phyloP scores from a whole-genome alignment of 441 rosid species.

The Kokia cookei region DNA sequence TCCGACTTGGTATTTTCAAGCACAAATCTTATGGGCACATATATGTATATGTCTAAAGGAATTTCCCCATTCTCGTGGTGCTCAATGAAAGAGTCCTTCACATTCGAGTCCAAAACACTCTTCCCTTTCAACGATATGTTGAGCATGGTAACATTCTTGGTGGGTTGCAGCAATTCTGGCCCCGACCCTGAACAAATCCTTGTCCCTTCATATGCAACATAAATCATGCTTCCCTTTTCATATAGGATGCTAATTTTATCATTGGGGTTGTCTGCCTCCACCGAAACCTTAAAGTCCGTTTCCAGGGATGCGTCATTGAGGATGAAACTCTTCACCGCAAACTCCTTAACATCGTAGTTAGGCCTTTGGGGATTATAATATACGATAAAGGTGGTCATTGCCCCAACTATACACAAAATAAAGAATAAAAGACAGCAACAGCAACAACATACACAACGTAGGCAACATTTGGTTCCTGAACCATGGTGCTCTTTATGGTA shows the following conservation, averaged over 20 bases:
- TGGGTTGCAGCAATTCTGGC: neutral
- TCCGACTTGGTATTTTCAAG: neutral
- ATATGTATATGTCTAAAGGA: neutral
- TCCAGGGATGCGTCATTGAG: neutral
- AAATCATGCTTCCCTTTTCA: neutral
- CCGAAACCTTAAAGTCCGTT: neutral
- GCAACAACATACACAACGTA: neutral
- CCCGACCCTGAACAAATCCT: neutral
- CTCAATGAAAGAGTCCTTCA: neutral
- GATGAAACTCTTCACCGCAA: neutral
- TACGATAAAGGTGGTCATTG: neutral
- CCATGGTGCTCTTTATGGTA: neutral
- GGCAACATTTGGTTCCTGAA: neutral
- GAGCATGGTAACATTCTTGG: neutral
- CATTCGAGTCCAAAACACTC: neutral
- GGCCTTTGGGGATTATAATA: neutral
- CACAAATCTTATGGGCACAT: neutral
- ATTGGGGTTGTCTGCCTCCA: neutral
- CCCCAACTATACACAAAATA: neutral
- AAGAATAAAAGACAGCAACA: neutral
- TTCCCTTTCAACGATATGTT: neutral
- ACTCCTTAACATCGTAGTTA: neutral
- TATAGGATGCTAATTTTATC: neutral
- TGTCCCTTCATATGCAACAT: neutral
- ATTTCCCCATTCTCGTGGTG: constrained; percentile 19